Conservation (phyloP, 2,329 filamentous ascomycete genomes). For the Colletotrichum destructivum region DNA sequence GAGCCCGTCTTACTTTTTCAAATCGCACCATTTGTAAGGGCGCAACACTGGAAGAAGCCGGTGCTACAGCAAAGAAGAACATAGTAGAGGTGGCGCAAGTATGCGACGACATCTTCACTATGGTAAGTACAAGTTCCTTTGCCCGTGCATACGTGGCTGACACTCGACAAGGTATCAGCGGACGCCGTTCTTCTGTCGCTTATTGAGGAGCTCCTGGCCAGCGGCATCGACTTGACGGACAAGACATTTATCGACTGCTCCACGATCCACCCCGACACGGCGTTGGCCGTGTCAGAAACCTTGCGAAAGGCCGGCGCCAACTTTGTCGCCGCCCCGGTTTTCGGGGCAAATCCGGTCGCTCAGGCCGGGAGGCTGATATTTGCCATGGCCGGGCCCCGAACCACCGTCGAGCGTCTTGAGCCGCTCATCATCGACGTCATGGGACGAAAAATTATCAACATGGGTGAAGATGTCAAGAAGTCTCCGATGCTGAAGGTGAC, state of each 20-base stretch:
- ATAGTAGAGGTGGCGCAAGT: conserved; percentile 49
- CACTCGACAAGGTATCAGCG: conserved; percentile 44
- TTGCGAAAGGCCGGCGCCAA: conserved; percentile 50
- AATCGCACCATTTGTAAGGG: conserved; percentile 65
- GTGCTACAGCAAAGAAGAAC: conserved; percentile 46
- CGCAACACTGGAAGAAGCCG: conserved; percentile 48
- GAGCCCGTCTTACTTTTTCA: conserved; percentile 55
- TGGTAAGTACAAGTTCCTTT: conserved; percentile 50
- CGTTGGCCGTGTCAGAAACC: conserved; percentile 47
- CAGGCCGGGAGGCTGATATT: conserved; percentile 61
- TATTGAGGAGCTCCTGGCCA: conserved; percentile 47
- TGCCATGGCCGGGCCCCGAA: conserved; percentile 58
- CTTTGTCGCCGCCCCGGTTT: conserved; percentile 64
- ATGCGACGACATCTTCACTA: conserved; percentile 56
- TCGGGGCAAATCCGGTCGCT: conserved; percentile 65
- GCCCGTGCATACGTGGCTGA: background rate
- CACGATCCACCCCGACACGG: conserved; percentile 63
- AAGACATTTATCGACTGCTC: conserved; percentile 66
- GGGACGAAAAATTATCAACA: conserved; percentile 58
- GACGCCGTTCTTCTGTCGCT: conserved; percentile 57
- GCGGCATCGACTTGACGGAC: conserved; percentile 44
- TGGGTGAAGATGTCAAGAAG: conserved; percentile 60
- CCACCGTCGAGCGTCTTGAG: conserved; percentile 52
- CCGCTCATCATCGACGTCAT: conserved; percentile 60
- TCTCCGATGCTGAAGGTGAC: conserved; percentile 64